These are phyloP conservation scores for Stagonosporopsis vannaccii DNA, from an alignment of 2,329 filamentous ascomycete genomes.

Conservation along the genomic window DNA sequence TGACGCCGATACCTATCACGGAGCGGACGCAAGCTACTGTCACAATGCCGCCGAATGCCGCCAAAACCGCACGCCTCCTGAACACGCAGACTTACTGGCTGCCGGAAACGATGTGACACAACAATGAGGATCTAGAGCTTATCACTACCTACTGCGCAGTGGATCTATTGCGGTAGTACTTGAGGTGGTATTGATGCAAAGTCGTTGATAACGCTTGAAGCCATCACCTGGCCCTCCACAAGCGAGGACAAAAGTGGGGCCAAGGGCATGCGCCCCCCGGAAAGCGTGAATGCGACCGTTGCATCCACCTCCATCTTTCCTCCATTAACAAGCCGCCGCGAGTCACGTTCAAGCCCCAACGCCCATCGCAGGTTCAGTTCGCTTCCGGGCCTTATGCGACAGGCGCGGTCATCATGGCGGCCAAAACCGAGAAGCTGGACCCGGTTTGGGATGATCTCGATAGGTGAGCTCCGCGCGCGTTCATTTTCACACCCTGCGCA, in stretches of 20 bases:
- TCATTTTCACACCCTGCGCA: conserved; percentile 29
- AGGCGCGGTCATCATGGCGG: conserved; percentile 62
- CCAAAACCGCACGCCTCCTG: conserved; percentile 29
- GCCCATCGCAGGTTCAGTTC: conserved; percentile 35
- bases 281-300: conserved; percentile 45
- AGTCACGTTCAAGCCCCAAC: conserved; percentile 45
- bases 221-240: conserved; percentile 31
- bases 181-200: conserved; percentile 39
- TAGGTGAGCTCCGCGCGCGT: conserved; percentile 64
- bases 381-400: conserved; percentile 34
- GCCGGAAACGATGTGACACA: conserved; percentile 37
- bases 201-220: conserved; percentile 31
- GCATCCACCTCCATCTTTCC: conserved; percentile 42
- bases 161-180: conserved; percentile 30
- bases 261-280: conserved; percentile 31
- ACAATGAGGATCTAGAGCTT: conserved; percentile 22
- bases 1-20: conserved; percentile 26
- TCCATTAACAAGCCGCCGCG: conserved; percentile 41
- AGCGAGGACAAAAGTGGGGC: conserved; percentile 30
- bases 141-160: conserved; percentile 10
- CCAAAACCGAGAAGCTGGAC: conserved; percentile 54
- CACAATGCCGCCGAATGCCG: conserved; percentile 15
- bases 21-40: conserved; percentile 24
- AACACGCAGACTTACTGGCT: conserved; percentile 24
- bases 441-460: conserved; percentile 75